Base-by-base conservation (phyloP, 306 rosid species). In the Styphnolobium japonicum region DNA sequence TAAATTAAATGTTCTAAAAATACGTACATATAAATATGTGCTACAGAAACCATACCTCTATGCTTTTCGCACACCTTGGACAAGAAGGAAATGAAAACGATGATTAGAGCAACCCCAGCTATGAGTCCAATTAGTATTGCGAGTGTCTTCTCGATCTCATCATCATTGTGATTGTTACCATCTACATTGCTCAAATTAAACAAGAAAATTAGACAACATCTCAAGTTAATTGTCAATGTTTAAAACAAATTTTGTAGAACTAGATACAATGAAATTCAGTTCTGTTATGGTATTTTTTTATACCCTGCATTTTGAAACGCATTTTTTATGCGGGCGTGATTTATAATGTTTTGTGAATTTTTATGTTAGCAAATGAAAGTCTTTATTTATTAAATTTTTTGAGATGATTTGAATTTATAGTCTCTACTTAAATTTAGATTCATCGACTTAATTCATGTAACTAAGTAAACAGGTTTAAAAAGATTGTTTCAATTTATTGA, bases 81-180 rank as follows among this genome's bases (percentile, higher is more conserved):
- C 81, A 86, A 77, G 92, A 79, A 91, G 71, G 90, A 82, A 75
- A 95, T 67, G 82, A 91, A 91, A 37, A 90, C 67, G 4, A 91
- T 78, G 58, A 95, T 56, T 2, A 95, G 63, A 66, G 91, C 97
- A 69, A 88, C 92, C 2, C 84, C 97, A 21, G 94, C 97, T 57
- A 92, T 81, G 78, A 91, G 85, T 71, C 92, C 98, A 72, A 95
- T 86, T 62, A 90, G 45, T 52, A 95, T 87, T 49, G 98, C 98
- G 0, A 92, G 88, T 64, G 95, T 92, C 90, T 80, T 91, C 82
- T 88, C 92, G 21, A 86, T 61, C 29, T 90, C 89, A 72, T 92
- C 73, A 42, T 89, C 82, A 46, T 92, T 45, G 23, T 61, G 45
- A 12, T 78, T 78, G 2, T 46, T 53, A 23, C 66, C 83, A 57